phyloP scores from a whole-genome alignment of 176 grass and related monocot genomes.

The Hsuehochloa calcarea region DNA sequence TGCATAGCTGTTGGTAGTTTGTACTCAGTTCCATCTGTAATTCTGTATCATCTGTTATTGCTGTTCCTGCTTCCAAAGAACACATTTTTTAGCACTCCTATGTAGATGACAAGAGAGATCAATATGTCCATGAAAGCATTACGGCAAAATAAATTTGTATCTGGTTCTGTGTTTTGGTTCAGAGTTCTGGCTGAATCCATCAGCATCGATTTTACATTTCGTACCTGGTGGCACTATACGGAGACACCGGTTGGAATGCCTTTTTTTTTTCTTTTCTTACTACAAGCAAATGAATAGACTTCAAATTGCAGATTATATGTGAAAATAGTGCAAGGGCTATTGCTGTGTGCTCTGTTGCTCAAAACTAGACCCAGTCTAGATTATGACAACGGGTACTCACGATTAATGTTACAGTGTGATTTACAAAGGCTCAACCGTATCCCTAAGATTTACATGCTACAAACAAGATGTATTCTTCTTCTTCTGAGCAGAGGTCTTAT shows the following conservation, averaged over 20 bases:
- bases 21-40: slow-evolving; percentile 37
- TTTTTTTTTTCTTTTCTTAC: neutral
- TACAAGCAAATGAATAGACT: neutral
- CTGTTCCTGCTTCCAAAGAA: slow-evolving; percentile 17
- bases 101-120: slow-evolving; percentile 41
- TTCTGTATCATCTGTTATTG: slow-evolving; percentile 26
- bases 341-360: slow-evolving; percentile 21
- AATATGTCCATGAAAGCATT: slow-evolving; percentile 36
- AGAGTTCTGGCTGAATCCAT: neutral
- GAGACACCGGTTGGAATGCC: neutral
- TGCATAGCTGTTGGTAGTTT: slow-evolving; percentile 52
- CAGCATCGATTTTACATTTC: neutral
- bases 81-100: neutral
- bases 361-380: slow-evolving; percentile 6
- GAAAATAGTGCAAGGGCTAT: slow-evolving; percentile 5
- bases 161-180: neutral
- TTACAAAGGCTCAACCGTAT: slow-evolving; percentile 48
- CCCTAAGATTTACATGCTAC: slow-evolving; percentile 64
- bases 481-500: slow-evolving; percentile 23
- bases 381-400: neutral
- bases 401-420: slow-evolving; percentile 42
- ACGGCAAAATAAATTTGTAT: neutral
- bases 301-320: slow-evolving; percentile 8
- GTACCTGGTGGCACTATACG: neutral
- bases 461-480: slow-evolving; percentile 33